A percentile compares a stretch with the other conserved stretches of the same genome.
Conservation (phyloP, 495 filamentous ascomycete genomes). For the Talaromyces borbonicus region DNA sequence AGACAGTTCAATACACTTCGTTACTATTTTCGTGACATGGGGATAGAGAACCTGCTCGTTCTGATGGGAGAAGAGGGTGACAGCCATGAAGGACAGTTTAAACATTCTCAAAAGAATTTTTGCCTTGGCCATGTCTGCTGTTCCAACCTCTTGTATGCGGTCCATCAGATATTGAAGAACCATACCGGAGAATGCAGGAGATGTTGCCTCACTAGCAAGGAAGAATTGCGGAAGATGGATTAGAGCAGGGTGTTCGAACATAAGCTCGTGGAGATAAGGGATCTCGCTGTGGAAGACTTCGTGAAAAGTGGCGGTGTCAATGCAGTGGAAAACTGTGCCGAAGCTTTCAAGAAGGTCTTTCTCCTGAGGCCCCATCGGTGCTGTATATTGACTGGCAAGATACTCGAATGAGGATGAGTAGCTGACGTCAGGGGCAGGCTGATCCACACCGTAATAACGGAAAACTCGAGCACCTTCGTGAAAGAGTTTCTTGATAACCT, state of each 20-base stretch:
- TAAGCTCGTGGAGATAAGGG: conserved; percentile 90
- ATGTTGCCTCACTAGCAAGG: conserved; percentile 93
- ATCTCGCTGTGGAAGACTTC: conserved; percentile 98
- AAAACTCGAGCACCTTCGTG: conserved; percentile 94
- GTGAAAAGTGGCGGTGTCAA: conserved; percentile 96
- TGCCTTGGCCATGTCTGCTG: conserved; percentile 77
- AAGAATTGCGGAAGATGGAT: conserved; percentile 97
- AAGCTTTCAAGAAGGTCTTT: conserved; percentile 97
- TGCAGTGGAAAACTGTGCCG: conserved; percentile 95
- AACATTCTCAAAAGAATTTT: conserved; percentile 90
- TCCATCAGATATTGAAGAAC: conserved; percentile 95
- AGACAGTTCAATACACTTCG: conserved; percentile 89
- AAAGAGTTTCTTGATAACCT: conserved; percentile 94
- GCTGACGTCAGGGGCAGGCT: conserved; percentile 62
- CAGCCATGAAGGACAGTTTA: conserved; percentile 99
- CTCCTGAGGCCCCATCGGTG: conserved; percentile 86
- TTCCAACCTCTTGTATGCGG: conserved; percentile 88
- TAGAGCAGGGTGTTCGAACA: conserved; percentile 90
- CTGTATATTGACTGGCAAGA: conserved; percentile 85
- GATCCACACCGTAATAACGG: conserved; percentile 86
- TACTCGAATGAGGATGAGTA: conserved; percentile 76
- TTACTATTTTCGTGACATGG: conserved; percentile 92
- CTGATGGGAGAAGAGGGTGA: conserved; percentile 86
- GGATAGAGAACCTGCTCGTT: conserved; percentile 94
- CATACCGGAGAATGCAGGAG: conserved; percentile 96